phyloP scores from a whole-genome alignment of 2,329 filamentous ascomycete genomes.

The Seiridium unicorne region DNA sequence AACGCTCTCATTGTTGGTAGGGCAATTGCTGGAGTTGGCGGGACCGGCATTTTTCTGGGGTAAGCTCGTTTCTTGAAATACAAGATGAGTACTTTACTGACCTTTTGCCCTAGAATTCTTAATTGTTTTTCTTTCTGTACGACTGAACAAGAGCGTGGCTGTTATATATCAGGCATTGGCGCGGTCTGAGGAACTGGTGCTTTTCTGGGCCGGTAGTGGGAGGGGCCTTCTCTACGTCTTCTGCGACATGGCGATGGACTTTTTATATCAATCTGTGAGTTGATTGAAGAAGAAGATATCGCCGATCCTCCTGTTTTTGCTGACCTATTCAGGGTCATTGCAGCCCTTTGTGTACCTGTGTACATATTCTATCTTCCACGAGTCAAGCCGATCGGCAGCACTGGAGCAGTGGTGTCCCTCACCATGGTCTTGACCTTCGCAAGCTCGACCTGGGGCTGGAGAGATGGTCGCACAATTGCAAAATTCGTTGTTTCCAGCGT shows the following conservation, averaged over 20 bases:
- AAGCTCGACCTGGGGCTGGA: conserved; percentile 49
- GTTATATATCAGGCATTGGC: conserved; percentile 20
- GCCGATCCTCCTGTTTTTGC: conserved; percentile 34
- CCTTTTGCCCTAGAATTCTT: conserved; percentile 17
- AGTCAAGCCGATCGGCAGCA: neutral
- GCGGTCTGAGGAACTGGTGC: conserved; percentile 41
- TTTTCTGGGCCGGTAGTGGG: conserved; percentile 45
- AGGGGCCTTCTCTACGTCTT: conserved; percentile 40
- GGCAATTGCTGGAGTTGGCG: conserved; percentile 42
- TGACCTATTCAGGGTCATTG: conserved; percentile 18
- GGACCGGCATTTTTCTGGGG: conserved; percentile 38
- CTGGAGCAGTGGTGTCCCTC: conserved; percentile 25
- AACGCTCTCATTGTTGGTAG: conserved; percentile 46
- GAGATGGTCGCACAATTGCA: conserved; percentile 38
- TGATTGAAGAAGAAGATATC: conserved; percentile 17
- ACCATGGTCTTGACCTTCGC: conserved; percentile 49
- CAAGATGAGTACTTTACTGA: too few relatives aligned
- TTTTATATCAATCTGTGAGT: conserved; percentile 55
- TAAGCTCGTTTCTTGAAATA: neutral
- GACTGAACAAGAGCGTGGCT: conserved; percentile 15
- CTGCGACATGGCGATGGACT: conserved; percentile 43
- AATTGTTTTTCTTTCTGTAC: conserved; percentile 20
- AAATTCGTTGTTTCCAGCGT: conserved; percentile 45
- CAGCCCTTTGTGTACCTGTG: neutral
- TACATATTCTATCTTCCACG: neutral